Base-by-base conservation (phyloP, 75 land plant genomes). In the Picea glauca region DNA sequence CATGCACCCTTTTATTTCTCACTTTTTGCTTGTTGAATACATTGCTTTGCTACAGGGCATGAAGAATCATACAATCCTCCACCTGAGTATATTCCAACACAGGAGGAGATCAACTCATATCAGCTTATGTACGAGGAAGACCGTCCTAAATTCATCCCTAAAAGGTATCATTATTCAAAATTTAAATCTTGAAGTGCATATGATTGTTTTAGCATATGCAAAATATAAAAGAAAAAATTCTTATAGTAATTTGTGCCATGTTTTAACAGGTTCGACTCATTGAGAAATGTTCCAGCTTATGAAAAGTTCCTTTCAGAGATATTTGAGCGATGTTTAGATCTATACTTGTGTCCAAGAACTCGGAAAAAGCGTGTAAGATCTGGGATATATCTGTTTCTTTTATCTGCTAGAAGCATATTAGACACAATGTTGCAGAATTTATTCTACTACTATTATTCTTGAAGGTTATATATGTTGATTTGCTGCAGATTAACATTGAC, bases 51-150 rank as follows among this genome's bases (percentile, higher is more conserved):
- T 20, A 13, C 78, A 97, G 99, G 99, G 33, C 98, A 97, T 78
- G 99, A 95, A 79, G 98, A 95, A 75, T 94, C 99, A 59, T 95
- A 91, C 59, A 94, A 93, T 85, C 99, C 99, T 65, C 94, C 99
- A 62, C 83, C 86, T 12, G 99, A 97, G 62, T 97, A 91, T 83
- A 88, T 97, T n/a, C 99, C 99, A 57, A 88, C 99, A 64, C 90
- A 93, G 80, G 98, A 97, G 81, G 99, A 97, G 75, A 82, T 97
- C 7, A 95, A 91, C 64, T 81, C 94, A 57, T 95, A 93, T 78
- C 85, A 93, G 76, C 83, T 95, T 5, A 90, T 97, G 92, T 93
- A 85, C 91, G 99, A 97, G 79, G 99, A 97, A 84, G 99, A 97
- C 74, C 93, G 99, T 15, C 99, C 99, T 58, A 94, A 93, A 72